Conservation (phyloP, 495 filamentous ascomycete species). For the Neurospora sublineolata region DNA sequence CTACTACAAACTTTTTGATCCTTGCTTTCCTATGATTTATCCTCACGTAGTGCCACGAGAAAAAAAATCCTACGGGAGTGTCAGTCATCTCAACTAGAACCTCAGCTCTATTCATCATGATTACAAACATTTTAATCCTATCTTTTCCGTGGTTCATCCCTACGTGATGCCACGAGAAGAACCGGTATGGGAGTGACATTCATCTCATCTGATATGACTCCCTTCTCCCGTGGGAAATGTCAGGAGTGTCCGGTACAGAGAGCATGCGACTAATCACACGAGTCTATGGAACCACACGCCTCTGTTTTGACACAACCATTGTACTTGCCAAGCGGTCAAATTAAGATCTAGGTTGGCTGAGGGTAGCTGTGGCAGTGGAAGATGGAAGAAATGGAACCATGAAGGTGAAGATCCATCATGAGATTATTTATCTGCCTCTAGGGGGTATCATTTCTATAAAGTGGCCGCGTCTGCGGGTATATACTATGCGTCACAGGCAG, state of each 20-base stretch:
- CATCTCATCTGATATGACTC: background rate
- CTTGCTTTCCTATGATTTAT: background rate
- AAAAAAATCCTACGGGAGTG: background rate
- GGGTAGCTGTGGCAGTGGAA: background rate
- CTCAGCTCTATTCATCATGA: background rate
- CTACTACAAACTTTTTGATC: background rate
- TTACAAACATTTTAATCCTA: background rate
- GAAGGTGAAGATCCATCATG: background rate
- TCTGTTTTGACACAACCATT: no score
- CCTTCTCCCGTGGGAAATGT: background rate
- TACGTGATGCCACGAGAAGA: background rate
- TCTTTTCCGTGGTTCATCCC: background rate
- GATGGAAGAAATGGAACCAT: background rate
- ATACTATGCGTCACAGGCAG: background rate
- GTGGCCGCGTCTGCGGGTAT: background rate
- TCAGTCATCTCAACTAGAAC: background rate
- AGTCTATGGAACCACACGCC: background rate
- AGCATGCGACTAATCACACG: background rate
- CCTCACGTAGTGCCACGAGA: background rate
- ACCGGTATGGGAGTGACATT: background rate
- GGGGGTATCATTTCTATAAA: background rate
- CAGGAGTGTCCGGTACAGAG: background rate
- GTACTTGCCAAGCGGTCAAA: background rate
- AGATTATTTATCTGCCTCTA: background rate
- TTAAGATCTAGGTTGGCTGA: background rate